A percentile compares a stretch with the other conserved stretches of the same genome.
phyloP scores from a whole-genome alignment of 169 alveolate species.

The Plasmodium billcollinsi region DNA sequence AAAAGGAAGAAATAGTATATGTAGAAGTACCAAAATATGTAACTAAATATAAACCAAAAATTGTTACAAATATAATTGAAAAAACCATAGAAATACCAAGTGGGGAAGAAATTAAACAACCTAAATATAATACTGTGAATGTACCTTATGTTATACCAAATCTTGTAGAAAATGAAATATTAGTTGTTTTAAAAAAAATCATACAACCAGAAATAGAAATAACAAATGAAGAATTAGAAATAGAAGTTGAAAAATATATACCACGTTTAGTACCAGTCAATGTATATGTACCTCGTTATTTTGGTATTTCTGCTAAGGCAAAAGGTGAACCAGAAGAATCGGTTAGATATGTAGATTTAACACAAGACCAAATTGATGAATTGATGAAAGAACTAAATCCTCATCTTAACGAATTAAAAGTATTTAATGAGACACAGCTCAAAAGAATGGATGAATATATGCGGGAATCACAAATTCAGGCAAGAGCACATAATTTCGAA shows the following conservation, averaged over 20 bases:
- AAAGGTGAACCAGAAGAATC: conserved; percentile 13
- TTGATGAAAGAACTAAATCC: conserved; percentile 68
- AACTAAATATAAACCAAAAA: conserved; percentile 14
- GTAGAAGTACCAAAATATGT: conserved; percentile 59
- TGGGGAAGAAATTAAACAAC: conserved; percentile 36
- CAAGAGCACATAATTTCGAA: conserved; percentile 13
- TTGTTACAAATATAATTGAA: neutral
- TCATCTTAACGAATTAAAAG: conserved; percentile 33
- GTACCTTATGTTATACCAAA: conserved; percentile 53
- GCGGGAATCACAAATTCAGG: conserved; percentile 33
- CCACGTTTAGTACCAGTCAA: conserved; percentile 60
- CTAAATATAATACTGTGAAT: conserved; percentile 17
- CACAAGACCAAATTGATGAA: conserved; percentile 31
- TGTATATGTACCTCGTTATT: conserved; percentile 69
- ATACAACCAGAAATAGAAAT: conserved; percentile 55
- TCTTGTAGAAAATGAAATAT: conserved; percentile 41
- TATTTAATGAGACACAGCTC: conserved; percentile 42
- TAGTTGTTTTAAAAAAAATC: conserved; percentile 43
- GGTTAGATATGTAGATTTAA: conserved; percentile 7
- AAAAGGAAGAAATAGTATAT: conserved; percentile 51
- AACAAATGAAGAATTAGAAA: conserved; percentile 54
- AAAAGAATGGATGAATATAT: conserved; percentile 31
- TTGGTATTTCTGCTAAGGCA: conserved; percentile 45
- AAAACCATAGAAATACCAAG: conserved; percentile 35
- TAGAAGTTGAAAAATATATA: conserved; percentile 57